Conservation (phyloP, 2,329 filamentous ascomycete genomes). For the Trichoderma arundinaceum region DNA sequence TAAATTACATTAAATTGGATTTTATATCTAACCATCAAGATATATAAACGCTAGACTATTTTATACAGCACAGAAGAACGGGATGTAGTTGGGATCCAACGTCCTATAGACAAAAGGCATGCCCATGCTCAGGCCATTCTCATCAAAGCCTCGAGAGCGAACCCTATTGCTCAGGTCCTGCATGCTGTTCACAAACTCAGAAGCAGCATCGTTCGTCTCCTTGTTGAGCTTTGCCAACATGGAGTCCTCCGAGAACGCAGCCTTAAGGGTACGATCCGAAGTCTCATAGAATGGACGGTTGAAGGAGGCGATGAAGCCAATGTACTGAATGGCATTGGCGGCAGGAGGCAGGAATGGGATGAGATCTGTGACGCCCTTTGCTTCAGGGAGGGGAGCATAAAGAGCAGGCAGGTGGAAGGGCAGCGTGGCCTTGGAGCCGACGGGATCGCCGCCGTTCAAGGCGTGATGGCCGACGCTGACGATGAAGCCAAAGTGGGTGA, state of each 20-base stretch:
- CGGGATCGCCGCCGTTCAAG: slow-evolving; percentile 50
- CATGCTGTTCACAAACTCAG: no score
- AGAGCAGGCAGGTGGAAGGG: slow-evolving; percentile 52
- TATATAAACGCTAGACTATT: no score
- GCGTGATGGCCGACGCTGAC: slow-evolving; percentile 47
- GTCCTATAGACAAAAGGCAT: slow-evolving; percentile 54
- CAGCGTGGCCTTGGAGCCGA: slow-evolving; percentile 44
- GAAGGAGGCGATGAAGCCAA: no score
- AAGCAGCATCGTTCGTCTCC: no score
- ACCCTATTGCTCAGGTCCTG: slow-evolving; percentile 46
- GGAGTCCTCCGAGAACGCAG: no score
- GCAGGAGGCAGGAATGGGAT: slow-evolving; percentile 45
- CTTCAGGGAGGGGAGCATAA: slow-evolving; percentile 46
- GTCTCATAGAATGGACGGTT: no score
- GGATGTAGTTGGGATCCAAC: slow-evolving; percentile 35
- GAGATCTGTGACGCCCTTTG: slow-evolving; percentile 48
- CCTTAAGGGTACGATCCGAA: no score
- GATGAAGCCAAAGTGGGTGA: slow-evolving; percentile 48
- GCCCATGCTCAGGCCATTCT: slow-evolving; percentile 50
- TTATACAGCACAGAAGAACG: slow-evolving; percentile 34
- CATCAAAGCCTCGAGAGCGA: slow-evolving; percentile 48
- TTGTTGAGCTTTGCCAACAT: no score
- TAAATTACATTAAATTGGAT: no score
- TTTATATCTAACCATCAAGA: no score
- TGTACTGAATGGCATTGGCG: slow-evolving; percentile 44